These are phyloP conservation scores for Periglandula ipomoeae DNA, from an alignment of 2,329 filamentous ascomycete genomes.

Conservation along the genomic window DNA sequence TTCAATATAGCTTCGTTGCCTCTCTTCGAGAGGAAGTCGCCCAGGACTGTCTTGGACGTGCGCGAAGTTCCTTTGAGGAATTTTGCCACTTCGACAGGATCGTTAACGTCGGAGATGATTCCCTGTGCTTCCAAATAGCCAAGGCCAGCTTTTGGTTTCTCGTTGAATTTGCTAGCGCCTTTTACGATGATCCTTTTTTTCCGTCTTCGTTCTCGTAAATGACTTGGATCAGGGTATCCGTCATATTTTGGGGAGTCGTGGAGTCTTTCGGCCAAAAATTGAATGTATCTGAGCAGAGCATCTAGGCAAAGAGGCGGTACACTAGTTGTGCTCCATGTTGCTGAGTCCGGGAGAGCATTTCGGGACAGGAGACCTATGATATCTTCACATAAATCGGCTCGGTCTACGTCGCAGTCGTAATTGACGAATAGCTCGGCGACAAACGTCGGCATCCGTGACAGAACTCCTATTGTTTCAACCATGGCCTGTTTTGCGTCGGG, in stretches of 20 bases:
- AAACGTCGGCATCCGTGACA: conserved; percentile 87
- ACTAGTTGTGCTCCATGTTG: conserved; percentile 97
- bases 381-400: conserved; percentile 87
- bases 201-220: conserved; percentile 61
- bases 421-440: conserved; percentile 96
- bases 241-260: conserved; percentile 57
- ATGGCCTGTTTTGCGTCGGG: conserved; percentile 95
- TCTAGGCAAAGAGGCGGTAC: conserved; percentile 92
- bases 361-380: conserved; percentile 86
- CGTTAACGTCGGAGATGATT: conserved; percentile 67
- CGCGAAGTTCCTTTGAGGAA: conserved; percentile 84
- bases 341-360: conserved; percentile 93
- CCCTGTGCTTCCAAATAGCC: conserved; percentile 77
- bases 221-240: conserved; percentile 55
- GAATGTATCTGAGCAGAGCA: conserved; percentile 80
- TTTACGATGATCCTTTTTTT: conserved; percentile 84
- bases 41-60: conserved; percentile 81
- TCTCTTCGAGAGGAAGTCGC: conserved; percentile 88
- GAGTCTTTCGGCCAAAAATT: conserved; percentile 81
- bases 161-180: conserved; percentile 87
- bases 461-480: conserved; percentile 90
- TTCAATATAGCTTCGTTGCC: conserved; percentile 78
- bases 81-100: conserved; percentile 69
- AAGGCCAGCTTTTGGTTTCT: conserved; percentile 82
- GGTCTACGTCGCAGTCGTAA: conserved; percentile 91